phyloP scores from a whole-genome alignment of 2,329 filamentous ascomycete genomes.

The Dactylella cylindrospora region DNA sequence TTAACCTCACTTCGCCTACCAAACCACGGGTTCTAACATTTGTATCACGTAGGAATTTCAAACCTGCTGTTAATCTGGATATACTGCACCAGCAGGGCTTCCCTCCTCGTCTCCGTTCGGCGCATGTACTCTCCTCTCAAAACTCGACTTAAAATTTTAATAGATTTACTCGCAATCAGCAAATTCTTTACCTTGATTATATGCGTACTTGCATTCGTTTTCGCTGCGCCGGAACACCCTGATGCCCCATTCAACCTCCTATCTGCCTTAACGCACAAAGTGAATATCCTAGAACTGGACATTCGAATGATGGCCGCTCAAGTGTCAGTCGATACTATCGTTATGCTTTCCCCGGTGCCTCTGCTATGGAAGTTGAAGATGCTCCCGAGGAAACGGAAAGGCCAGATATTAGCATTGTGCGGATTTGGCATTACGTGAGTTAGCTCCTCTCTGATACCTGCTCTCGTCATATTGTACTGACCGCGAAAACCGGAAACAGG shows the following conservation, averaged over 20 bases:
- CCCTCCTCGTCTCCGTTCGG: conserved; percentile 34
- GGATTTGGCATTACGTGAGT: conserved; percentile 30
- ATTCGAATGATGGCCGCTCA: conserved; percentile 28
- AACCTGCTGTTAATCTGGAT: conserved; percentile 34
- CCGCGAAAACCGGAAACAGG: conserved; percentile 1
- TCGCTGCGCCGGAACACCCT: conserved; percentile 28
- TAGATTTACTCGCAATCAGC: conserved; percentile 23
- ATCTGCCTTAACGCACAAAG: conserved; percentile 22
- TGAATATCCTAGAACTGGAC: conserved; percentile 4
- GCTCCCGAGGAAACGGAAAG: conserved; percentile 8
- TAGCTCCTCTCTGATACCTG: background rate
- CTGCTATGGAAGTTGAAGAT: conserved; percentile 37
- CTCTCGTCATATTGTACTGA: background rate
- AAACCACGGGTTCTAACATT: background rate
- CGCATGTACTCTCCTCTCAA: conserved; percentile 38
- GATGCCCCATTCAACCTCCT: conserved; percentile 24
- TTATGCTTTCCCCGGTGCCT: conserved; percentile 22
- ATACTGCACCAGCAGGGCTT: conserved; percentile 36
- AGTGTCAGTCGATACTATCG: conserved; percentile 27
- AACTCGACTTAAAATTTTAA: conserved; percentile 34
- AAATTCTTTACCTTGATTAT: conserved; percentile 27
- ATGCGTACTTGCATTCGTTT: conserved; percentile 27
- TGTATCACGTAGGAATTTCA: conserved; percentile 16
- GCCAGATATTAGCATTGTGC: conserved; percentile 18
- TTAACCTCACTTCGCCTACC: no score